phyloP scores from a whole-genome alignment of 805 yeast genomes.

The Yamadazyma sp. region DNA sequence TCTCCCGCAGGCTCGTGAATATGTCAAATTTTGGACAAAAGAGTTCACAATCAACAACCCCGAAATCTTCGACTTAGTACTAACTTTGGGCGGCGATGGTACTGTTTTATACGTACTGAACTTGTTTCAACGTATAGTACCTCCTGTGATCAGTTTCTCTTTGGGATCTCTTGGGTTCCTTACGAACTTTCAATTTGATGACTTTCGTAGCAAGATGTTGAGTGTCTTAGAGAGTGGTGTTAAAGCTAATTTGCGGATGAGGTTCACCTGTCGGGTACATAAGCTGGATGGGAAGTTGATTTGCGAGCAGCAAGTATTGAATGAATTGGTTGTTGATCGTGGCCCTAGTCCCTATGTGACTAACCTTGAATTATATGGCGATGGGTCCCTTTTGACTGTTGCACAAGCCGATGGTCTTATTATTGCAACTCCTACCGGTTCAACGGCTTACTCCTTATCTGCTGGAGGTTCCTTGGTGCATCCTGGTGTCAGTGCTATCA shows the following conservation, averaged over 20 bases:
- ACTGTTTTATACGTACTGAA: slow-evolving; percentile 45
- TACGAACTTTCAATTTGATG: slow-evolving; percentile 81
- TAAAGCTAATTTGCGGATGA: slow-evolving; percentile 74
- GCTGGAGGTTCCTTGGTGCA: slow-evolving; percentile 96
- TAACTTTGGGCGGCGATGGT: slow-evolving; percentile 48
- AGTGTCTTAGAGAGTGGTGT: slow-evolving; percentile 69
- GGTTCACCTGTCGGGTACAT: slow-evolving; percentile 78
- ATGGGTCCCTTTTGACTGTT: slow-evolving; percentile 77
- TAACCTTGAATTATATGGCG: slow-evolving; percentile 85
- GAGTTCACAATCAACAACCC: slow-evolving; percentile 47
- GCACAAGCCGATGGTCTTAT: slow-evolving; percentile 95
- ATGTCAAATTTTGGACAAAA: slow-evolving; percentile 69
- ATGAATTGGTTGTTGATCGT: slow-evolving; percentile 87
- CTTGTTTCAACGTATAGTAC: slow-evolving; percentile 46
- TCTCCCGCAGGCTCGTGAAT: slow-evolving; percentile 43
- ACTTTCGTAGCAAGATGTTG: slow-evolving; percentile 59
- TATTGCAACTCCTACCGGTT: slow-evolving; percentile 92
- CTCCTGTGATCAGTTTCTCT: slow-evolving; percentile 46
- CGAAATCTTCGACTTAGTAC: slow-evolving; percentile 43
- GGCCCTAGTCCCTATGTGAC: slow-evolving; percentile 95
- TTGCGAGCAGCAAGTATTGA: slow-evolving; percentile 74
- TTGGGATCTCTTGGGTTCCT: slow-evolving; percentile 44
- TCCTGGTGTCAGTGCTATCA: slow-evolving; percentile 89
- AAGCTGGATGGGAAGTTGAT: slow-evolving; percentile 51
- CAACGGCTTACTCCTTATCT: slow-evolving; percentile 91